A percentile compares a stretch with the other conserved stretches of the same genome.
Evolutionary conservation across 176 grass and related monocot species (phyloP).

Genomic region (Zoysia japonica): DNA sequence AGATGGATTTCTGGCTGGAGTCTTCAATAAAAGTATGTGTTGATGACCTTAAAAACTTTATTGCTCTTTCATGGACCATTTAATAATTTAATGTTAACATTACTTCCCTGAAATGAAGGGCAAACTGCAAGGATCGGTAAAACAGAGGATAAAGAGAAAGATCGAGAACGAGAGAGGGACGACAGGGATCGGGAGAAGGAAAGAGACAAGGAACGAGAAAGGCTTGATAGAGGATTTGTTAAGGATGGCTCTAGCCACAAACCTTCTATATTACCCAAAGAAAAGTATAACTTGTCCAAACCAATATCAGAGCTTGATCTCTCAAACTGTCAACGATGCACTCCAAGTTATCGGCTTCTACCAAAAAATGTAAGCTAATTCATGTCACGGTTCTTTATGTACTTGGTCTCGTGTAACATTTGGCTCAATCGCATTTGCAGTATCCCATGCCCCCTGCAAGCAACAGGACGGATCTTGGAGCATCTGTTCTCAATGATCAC

Average conservation of each 20-base stretch:
- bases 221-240: constrained; percentile 31
- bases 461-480: constrained; percentile 82
- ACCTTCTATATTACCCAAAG: constrained; percentile 67
- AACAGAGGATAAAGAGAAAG: constrained; percentile 65
- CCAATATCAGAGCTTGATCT: constrained; percentile 97
- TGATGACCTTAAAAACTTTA: constrained; percentile 21
- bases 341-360: constrained; percentile 92
- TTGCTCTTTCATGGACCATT: constrained; percentile 20
- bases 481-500: constrained; percentile 77
- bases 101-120: constrained; percentile 51
- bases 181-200: constrained; percentile 75
- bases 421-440: constrained; percentile 46
- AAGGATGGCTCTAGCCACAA: constrained; percentile 70
- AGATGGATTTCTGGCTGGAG: constrained; percentile 84
- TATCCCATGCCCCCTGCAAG: constrained; percentile 82
- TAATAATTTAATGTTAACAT: constrained; percentile 34
- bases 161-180: constrained; percentile 60
- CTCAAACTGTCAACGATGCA: constrained; percentile 86
- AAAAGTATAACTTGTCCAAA: constrained; percentile 88
- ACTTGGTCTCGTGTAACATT: constrained; percentile 22
- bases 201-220: constrained; percentile 73
- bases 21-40: constrained; percentile 74
- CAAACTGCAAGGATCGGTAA: constrained; percentile 48
- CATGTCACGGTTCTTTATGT: not conserved
- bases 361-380: constrained; percentile 80